Conservation (phyloP, 257 asterid genomes). For the Catharanthus roseus region DNA sequence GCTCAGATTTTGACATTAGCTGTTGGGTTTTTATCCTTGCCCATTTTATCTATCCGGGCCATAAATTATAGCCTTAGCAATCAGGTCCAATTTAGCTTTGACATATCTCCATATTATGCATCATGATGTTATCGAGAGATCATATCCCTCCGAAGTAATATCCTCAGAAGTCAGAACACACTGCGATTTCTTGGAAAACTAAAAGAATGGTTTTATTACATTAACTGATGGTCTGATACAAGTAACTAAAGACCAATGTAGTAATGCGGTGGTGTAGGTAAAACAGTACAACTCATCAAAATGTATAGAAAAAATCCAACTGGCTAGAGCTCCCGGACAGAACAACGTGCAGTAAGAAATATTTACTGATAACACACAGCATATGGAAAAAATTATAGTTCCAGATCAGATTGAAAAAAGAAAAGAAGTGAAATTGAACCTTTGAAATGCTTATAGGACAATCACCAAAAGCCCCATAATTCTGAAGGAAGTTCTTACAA, state of each 20-base stretch:
- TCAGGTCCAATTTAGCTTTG: neutral
- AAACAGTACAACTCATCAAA: neutral
- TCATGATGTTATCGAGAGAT: neutral
- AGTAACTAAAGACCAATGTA: neutral
- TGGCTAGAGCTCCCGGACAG: neutral
- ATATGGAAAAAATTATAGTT: neutral
- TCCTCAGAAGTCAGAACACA: neutral
- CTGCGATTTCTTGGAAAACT: neutral
- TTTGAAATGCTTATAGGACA: constrained; percentile 23
- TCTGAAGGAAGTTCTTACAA: constrained; percentile 22
- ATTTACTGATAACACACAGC: neutral
- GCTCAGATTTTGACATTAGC: neutral
- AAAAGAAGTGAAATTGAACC: constrained; percentile 28
- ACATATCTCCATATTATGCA: neutral
- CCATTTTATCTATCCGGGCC: neutral
- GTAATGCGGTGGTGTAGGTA: neutral
- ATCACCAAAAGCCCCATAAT: constrained; percentile 21
- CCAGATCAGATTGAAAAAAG: too few relatives aligned
- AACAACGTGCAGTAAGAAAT: neutral
- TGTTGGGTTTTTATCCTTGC: neutral
- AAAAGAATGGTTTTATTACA: neutral
- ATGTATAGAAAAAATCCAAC: neutral
- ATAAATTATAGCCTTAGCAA: neutral
- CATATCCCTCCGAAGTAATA: neutral
- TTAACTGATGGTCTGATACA: neutral